phyloP scores from a whole-genome alignment of 2,329 filamentous ascomycete genomes.

The Clarireedia hainanense region DNA sequence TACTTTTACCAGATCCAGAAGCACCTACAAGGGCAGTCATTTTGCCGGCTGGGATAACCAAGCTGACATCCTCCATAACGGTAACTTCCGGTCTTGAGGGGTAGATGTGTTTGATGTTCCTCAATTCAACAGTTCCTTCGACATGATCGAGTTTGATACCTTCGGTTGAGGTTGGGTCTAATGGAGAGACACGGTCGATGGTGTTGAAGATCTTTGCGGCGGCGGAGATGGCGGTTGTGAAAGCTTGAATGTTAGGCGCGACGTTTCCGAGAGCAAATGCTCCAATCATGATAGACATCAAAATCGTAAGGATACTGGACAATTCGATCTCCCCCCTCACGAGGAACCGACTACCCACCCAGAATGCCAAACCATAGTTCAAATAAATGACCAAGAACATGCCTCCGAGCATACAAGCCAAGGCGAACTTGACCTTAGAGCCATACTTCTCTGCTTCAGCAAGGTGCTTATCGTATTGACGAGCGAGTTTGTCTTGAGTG shows the following conservation, averaged over 20 bases:
- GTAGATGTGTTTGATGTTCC: constrained; percentile 85
- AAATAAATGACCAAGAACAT: constrained; percentile 82
- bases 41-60: constrained; percentile 80
- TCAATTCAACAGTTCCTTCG: constrained; percentile 71
- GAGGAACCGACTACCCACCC: constrained; percentile 74
- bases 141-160: constrained; percentile 69
- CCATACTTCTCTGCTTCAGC: constrained; percentile 67
- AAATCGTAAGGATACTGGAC: constrained; percentile 69
- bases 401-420: constrained; percentile 71
- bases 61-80: constrained; percentile 76
- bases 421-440: constrained; percentile 61
- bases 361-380: constrained; percentile 83
- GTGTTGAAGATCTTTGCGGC: constrained; percentile 89
- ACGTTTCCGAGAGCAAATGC: constrained; percentile 87
- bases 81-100: constrained; percentile 85
- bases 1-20: constrained; percentile 91
- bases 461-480: constrained; percentile 74
- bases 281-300: constrained; percentile 88
- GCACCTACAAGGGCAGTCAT: constrained; percentile 89
- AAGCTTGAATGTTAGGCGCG: constrained; percentile 77
- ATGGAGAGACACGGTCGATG: constrained; percentile 78
- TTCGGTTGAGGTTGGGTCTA: constrained; percentile 64
- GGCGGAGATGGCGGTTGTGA: constrained; percentile 74
- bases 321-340: constrained; percentile 58
- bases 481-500: constrained; percentile 84